Evolutionary conservation across 2,329 filamentous ascomycete species (phyloP).

Genomic region (Stemphylium vesicarium): DNA sequence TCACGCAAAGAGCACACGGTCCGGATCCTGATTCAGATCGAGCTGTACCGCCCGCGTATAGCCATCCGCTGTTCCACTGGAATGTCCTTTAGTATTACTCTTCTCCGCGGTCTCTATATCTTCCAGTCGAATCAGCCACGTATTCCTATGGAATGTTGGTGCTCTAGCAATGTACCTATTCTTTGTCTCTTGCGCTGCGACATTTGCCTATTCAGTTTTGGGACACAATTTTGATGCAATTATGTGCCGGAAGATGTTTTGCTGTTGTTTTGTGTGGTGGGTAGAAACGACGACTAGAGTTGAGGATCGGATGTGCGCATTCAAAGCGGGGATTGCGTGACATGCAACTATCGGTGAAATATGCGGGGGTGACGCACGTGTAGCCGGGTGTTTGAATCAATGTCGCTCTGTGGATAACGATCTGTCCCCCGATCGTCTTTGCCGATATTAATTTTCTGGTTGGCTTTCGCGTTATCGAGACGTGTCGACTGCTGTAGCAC

Average conservation of each 20-base stretch:
- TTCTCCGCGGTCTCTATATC: not conserved
- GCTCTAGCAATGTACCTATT: not conserved
- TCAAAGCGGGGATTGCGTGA: conserved; percentile 12
- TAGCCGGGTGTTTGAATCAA: not conserved
- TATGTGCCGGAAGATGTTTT: not conserved
- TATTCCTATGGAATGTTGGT: not conserved
- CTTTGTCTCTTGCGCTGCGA: conserved; percentile 6
- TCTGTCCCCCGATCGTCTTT: not conserved
- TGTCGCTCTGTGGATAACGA: not conserved
- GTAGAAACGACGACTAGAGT: not conserved
- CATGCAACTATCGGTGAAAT: not conserved
- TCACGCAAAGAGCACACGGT: conserved; percentile 55
- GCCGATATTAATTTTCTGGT: not conserved
- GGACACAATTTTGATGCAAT: not conserved
- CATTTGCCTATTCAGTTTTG: not conserved
- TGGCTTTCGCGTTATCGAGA: not conserved
- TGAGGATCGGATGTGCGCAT: not conserved
- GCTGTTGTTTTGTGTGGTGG: not conserved
- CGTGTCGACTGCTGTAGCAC: too few relatives aligned
- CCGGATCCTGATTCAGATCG: conserved; percentile 52
- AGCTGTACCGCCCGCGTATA: conserved; percentile 37
- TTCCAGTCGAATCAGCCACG: not conserved
- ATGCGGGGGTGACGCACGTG: not conserved
- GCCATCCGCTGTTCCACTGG: not conserved
- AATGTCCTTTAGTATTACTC: not conserved